phyloP scores from a whole-genome alignment of 2,329 filamentous ascomycete species.

The Alternaria burnsii region DNA sequence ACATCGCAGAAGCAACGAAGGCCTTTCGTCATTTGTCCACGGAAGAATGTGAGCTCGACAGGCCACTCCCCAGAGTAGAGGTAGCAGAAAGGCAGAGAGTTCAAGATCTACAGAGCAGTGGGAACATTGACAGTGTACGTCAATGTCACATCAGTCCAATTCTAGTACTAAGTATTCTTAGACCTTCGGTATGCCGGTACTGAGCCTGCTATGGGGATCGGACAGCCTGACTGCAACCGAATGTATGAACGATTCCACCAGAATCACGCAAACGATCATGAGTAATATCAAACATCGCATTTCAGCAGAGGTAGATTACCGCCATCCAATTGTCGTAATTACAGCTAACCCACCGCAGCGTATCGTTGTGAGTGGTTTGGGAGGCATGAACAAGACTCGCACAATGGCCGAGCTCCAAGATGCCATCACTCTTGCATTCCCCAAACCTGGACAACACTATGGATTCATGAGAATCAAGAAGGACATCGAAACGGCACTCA shows the following conservation, averaged over 20 bases:
- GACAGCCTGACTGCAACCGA: neutral
- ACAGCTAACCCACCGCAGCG: neutral
- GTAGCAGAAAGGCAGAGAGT: neutral
- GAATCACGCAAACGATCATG: conserved; percentile 7
- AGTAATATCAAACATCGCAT: neutral
- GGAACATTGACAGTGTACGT: neutral
- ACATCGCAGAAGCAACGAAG: neutral
- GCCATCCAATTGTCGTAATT: neutral
- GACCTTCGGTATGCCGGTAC: neutral
- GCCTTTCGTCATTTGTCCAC: conserved; percentile 8
- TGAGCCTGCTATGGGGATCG: conserved; percentile 7
- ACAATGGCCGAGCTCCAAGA: neutral
- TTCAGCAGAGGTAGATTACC: neutral
- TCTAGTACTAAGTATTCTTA: neutral
- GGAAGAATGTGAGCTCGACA: neutral
- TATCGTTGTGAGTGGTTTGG: neutral
- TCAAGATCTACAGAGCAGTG: neutral
- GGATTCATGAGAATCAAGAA: neutral
- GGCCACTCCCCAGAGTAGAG: neutral
- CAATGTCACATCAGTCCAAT: neutral
- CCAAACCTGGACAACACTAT: neutral
- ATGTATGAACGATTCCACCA: neutral
- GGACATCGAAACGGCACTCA: conserved; percentile 16
- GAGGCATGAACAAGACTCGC: neutral
- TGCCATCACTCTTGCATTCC: neutral